Evolutionary conservation across 2,329 filamentous ascomycete genomes (phyloP).

Genomic region (Eutypa lata): DNA sequence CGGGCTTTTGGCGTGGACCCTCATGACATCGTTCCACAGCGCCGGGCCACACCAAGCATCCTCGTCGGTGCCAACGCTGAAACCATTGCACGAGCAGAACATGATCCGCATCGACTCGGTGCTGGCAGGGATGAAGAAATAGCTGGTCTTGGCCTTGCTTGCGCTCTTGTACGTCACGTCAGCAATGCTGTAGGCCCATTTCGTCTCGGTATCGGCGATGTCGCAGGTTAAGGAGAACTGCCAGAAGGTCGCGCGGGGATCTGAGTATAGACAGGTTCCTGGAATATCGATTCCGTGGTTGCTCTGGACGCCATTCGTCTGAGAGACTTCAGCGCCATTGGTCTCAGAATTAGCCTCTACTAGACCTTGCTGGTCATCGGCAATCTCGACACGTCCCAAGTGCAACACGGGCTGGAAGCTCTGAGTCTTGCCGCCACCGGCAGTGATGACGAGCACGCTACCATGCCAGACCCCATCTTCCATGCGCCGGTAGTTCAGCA

Average conservation of each 20-base stretch:
- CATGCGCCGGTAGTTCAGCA: conserved; percentile 77
- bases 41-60: conserved; percentile 86
- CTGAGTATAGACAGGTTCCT: conserved; percentile 61
- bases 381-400: conserved; percentile 40
- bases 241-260: conserved; percentile 81
- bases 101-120: conserved; percentile 94
- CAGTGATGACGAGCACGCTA: conserved; percentile 80
- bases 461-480: conserved; percentile 71
- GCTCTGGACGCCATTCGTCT: conserved; percentile 38
- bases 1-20: conserved; percentile 73
- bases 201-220: conserved; percentile 65
- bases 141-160: conserved; percentile 57
- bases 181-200: conserved; percentile 76
- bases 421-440: conserved; percentile 61
- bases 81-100: conserved; percentile 98
- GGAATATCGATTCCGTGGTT: conserved; percentile 40
- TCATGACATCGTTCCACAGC: conserved; percentile 89
- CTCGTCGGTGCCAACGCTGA: conserved; percentile 72
- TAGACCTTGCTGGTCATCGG: conserved; percentile 20
- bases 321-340: conserved; percentile 20
- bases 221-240: conserved; percentile 80
- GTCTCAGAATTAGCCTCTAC: conserved; percentile 27
- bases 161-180: conserved; percentile 59
- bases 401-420: conserved; percentile 57
- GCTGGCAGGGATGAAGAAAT: conserved; percentile 80